Conservation (phyloP, 768 basidiomycete genomes). For the Pleurotus cornucopiae region DNA sequence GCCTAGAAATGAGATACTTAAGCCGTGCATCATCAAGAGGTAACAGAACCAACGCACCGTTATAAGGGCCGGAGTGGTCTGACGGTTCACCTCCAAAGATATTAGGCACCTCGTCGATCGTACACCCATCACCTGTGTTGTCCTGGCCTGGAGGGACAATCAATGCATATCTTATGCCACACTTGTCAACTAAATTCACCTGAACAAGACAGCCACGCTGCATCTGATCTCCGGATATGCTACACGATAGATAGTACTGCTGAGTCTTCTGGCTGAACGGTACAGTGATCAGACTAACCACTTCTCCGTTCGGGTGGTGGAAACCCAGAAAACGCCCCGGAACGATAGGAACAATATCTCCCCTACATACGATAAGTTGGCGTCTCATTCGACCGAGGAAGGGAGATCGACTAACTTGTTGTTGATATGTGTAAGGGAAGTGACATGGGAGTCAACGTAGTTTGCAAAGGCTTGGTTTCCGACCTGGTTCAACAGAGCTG, state of each 20-base stretch:
- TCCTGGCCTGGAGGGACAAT: slow-evolving; percentile 43
- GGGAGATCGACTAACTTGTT: slow-evolving; percentile 35
- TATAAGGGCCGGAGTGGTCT: slow-evolving; percentile 36
- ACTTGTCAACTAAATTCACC: slow-evolving; percentile 23
- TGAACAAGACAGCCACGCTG: slow-evolving; percentile 53
- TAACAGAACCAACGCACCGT: not conserved
- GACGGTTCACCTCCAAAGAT: slow-evolving; percentile 32
- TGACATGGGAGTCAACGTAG: slow-evolving; percentile 48
- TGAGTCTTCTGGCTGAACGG: no score
- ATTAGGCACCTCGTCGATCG: slow-evolving; percentile 36
- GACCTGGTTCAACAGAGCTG: slow-evolving; percentile 18
- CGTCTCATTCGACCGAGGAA: not conserved
- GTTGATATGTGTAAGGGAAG: slow-evolving; percentile 52
- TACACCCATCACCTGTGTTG: slow-evolving; percentile 44
- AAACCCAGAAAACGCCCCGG: slow-evolving; percentile 39
- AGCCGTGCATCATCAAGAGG: not conserved
- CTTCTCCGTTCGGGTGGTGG: slow-evolving; percentile 43
- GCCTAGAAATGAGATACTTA: not conserved
- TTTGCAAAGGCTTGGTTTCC: slow-evolving; percentile 62
- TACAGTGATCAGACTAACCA: slow-evolving; percentile 11
- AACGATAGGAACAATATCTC: slow-evolving; percentile 36
- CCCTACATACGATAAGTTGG: slow-evolving; percentile 16
- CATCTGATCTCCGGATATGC: slow-evolving; percentile 40
- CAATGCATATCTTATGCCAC: not conserved
- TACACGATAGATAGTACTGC: not conserved